These are phyloP conservation scores for Metrosideros polymorpha DNA, from an alignment of 441 rosid species.

Conservation along the genomic window DNA sequence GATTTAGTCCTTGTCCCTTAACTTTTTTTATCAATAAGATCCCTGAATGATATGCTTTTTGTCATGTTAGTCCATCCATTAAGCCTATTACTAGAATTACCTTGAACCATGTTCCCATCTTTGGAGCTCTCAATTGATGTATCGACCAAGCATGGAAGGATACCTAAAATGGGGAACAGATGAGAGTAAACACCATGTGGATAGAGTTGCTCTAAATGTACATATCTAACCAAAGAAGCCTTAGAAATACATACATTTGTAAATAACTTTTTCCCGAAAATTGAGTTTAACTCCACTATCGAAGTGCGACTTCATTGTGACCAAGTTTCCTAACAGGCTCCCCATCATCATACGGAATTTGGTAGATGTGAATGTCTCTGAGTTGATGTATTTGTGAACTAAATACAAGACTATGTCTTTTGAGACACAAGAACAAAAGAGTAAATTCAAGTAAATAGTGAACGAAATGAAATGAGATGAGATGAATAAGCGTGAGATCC, in stretches of 20 bases:
- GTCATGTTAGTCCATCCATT: background rate
- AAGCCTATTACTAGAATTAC: background rate
- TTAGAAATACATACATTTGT: background rate
- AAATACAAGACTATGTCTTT: background rate
- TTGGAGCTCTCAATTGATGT: background rate
- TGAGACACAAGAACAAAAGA: background rate
- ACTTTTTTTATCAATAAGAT: background rate
- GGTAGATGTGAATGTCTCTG: too few species aligned
- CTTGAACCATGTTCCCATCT: background rate
- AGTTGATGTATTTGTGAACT: background rate
- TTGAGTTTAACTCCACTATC: background rate
- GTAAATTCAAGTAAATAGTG: background rate
- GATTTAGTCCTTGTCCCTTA: background rate
- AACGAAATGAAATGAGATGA: background rate
- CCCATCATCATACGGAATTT: too few species aligned
- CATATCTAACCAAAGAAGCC: fast-evolving
- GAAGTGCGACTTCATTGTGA: background rate
- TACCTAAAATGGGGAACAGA: background rate
- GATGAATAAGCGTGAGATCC: background rate
- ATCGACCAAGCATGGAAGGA: background rate
- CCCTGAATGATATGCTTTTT: too few species aligned
- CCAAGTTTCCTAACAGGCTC: background rate
- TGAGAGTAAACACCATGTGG: background rate
- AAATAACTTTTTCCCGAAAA: background rate
- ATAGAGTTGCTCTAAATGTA: background rate